Evolutionary conservation across 2,329 filamentous ascomycete species (phyloP).

Genomic region (Allantophomopsis lycopodina): DNA sequence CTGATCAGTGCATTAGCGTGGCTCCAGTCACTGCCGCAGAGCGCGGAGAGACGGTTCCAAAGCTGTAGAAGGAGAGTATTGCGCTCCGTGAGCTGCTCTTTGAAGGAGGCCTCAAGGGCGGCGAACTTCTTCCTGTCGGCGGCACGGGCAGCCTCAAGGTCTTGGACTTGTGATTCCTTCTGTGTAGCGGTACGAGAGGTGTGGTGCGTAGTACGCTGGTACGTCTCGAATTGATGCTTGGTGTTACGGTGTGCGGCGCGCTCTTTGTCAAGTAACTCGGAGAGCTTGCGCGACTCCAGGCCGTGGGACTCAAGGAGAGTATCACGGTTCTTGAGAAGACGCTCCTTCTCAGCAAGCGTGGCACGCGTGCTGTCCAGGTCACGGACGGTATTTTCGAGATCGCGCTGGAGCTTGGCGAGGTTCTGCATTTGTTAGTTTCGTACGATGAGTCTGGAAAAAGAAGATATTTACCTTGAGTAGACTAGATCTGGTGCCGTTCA

Average conservation of each 20-base stretch:
- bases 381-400: constrained; percentile 71
- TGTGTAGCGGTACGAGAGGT: constrained; percentile 75
- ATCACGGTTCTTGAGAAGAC: constrained; percentile 80
- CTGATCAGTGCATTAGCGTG: constrained; percentile 83
- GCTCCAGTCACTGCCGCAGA: constrained; percentile 87
- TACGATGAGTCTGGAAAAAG: background rate
- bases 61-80: constrained; percentile 79
- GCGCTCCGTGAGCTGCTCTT: constrained; percentile 78
- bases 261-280: constrained; percentile 85
- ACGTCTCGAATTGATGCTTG: constrained; percentile 75
- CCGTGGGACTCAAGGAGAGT: constrained; percentile 76
- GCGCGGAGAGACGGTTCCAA: constrained; percentile 74
- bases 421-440: constrained; percentile 32
- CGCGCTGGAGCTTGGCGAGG: constrained; percentile 75
- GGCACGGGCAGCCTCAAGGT: constrained; percentile 69
- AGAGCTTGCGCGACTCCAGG: constrained; percentile 71
- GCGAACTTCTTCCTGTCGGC: constrained; percentile 68
- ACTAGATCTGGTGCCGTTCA: constrained; percentile 73
- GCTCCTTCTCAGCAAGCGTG: constrained; percentile 78
- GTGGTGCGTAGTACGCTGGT: constrained; percentile 76
- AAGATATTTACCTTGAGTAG: constrained; percentile 53
- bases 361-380: constrained; percentile 71
- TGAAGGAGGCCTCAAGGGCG: constrained; percentile 62
- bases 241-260: constrained; percentile 73
- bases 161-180: constrained; percentile 71